A percentile compares a stretch with the other conserved stretches of the same genome.
Conservation (phyloP, 805 yeast species). For the Sugiyamaella floridensis region DNA sequence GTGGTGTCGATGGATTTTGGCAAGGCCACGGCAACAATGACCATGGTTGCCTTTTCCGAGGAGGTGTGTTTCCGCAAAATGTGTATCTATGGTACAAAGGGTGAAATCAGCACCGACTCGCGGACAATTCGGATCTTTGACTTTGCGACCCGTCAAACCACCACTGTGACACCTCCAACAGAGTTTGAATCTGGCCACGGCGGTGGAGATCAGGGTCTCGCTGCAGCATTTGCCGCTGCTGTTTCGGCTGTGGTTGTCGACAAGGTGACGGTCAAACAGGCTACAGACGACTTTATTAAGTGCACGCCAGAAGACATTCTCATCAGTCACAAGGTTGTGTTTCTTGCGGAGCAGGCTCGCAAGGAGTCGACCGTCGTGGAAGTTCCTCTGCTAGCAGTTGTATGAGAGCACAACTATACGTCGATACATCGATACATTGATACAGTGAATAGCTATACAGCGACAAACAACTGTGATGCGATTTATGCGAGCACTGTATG, state of each 20-base stretch:
- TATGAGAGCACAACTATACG: neutral
- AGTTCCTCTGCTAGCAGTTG: neutral
- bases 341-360: constrained; percentile 23
- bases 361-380: neutral
- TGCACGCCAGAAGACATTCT: constrained; percentile 23
- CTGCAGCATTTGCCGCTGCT: constrained; percentile 21
- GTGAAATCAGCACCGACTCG: constrained; percentile 22
- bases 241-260: constrained; percentile 13
- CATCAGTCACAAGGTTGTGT: constrained; percentile 21
- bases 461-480: too few species aligned
- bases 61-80: constrained; percentile 21
- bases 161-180: constrained; percentile 9
- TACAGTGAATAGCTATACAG: too few species aligned
- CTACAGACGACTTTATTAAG: constrained; percentile 16
- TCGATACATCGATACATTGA: too few species aligned
- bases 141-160: constrained; percentile 15
- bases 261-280: constrained; percentile 13
- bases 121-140: constrained; percentile 19
- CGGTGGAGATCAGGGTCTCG: constrained; percentile 25
- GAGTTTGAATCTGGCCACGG: constrained; percentile 24
- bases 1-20: constrained; percentile 22
- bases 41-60: constrained; percentile 23
- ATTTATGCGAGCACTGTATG: too few species aligned
- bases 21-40: constrained; percentile 23
- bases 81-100: constrained; percentile 21